Evolutionary conservation across 2,329 filamentous ascomycete species (phyloP).

Genomic region (Verticillium zaregamsianum): DNA sequence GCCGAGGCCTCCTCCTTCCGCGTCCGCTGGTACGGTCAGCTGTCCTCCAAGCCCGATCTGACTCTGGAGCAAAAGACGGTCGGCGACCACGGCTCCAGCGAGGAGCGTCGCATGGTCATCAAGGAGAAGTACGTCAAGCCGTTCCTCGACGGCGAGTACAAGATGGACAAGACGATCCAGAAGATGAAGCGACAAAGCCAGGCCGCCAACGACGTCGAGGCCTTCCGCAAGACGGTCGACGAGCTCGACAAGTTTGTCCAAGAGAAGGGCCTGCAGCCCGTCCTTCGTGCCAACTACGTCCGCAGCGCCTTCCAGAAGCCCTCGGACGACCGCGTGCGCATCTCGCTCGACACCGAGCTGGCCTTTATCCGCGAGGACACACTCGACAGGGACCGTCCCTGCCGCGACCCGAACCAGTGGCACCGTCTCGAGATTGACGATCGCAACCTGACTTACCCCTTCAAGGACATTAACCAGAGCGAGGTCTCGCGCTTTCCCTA

Average conservation of each 20-base stretch:
- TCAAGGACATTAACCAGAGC: slow-evolving; percentile 80
- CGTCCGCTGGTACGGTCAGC: slow-evolving; percentile 85
- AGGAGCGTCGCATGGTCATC: slow-evolving; percentile 76
- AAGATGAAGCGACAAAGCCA: slow-evolving; percentile 76
- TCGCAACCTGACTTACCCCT: slow-evolving; percentile 78
- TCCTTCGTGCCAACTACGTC: slow-evolving; percentile 87
- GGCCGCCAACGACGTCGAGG: slow-evolving; percentile 60
- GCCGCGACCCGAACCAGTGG: slow-evolving; percentile 84
- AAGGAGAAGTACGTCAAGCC: slow-evolving; percentile 92
- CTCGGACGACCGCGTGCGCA: slow-evolving; percentile 81
- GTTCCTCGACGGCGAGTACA: slow-evolving; percentile 83
- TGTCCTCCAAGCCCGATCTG: slow-evolving; percentile 74
- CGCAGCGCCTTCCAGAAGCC: slow-evolving; percentile 97
- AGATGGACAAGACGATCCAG: slow-evolving; percentile 83
- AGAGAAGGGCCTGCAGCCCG: slow-evolving; percentile 72
- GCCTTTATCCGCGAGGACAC: slow-evolving; percentile 79
- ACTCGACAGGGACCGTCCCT: slow-evolving; percentile 78
- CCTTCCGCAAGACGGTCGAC: slow-evolving; percentile 67
- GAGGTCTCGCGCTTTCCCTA: slow-evolving; percentile 90
- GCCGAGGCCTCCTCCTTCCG: slow-evolving; percentile 71
- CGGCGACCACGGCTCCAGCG: slow-evolving; percentile 69
- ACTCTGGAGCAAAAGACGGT: slow-evolving; percentile 87
- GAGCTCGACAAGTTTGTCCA: slow-evolving; percentile 78
- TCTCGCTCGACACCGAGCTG: slow-evolving; percentile 89
- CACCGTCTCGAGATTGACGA: slow-evolving; percentile 88